Conservation (phyloP, 495 filamentous ascomycete species). For the Tuber indicum region DNA sequence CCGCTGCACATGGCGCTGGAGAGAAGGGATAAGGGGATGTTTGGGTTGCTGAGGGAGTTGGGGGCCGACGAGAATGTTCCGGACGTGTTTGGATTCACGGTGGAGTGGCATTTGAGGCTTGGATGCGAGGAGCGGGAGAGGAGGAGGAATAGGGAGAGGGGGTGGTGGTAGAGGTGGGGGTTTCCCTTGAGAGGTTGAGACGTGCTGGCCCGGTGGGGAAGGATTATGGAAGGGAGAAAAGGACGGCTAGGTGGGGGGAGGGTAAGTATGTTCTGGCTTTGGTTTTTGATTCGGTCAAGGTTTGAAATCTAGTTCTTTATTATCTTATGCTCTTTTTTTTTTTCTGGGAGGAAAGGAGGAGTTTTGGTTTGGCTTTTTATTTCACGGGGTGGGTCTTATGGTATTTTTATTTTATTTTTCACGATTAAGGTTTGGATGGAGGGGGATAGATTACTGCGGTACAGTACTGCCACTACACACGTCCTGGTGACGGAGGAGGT, state of each 20-base stretch:
- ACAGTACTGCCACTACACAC: background rate
- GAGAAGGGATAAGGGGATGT: slow-evolving; percentile 31
- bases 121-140: slow-evolving; percentile 4
- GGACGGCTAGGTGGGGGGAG: background rate
- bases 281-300: background rate
- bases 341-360: background rate
- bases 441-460: background rate
- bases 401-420: background rate
- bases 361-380: background rate
- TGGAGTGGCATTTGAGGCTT: slow-evolving; percentile 4
- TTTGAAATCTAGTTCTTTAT: background rate
- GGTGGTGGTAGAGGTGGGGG: background rate
- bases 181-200: background rate
- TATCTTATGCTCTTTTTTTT: background rate
- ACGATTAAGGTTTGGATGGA: background rate
- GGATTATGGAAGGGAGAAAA: background rate
- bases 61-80: slow-evolving; percentile 17
- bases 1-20: slow-evolving; percentile 41
- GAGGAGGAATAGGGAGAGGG: background rate
- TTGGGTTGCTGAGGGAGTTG: slow-evolving; percentile 33
- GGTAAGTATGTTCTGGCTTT: background rate
- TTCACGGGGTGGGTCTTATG: background rate
- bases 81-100: slow-evolving; percentile 4
- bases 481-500: background rate
- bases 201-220: background rate